Evolutionary conservation across 495 filamentous ascomycete species (phyloP), one percentile per base, ranked within the genome.

Genomic region (Collariella sp.): DNA sequence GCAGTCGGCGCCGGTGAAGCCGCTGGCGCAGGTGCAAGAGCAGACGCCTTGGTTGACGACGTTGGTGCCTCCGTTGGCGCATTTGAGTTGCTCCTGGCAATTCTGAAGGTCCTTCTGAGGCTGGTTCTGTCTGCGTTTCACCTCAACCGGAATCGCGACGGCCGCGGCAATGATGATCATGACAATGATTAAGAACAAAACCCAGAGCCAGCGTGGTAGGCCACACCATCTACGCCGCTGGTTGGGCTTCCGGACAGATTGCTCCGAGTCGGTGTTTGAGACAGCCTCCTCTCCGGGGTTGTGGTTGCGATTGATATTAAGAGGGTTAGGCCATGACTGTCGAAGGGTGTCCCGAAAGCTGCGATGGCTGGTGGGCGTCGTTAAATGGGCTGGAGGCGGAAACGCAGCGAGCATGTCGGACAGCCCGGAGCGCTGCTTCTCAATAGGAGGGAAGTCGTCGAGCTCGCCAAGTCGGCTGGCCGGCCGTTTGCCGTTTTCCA

Each of bases 341-440:
- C 65, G 65, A 13, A 68, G 57, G 47, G 70, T 74, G 19, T 72
- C 66, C 31, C 72, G 72, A 46, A 71, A 55, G 46, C 69, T 69
- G 50, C 62, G 77, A 18, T 80, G 81, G 6, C 77, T 83, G 7
- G 29, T 31, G 12, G 39, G 23, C 11, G 76, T 75, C 6, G 29
- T 36, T 16, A 56, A 18, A 1, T 82, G 74, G 5, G 79, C 82
- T 5, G 93, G 90, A 11, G 90, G 86, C 7, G 93, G 93, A 55
- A 98, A 98, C 13, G 89, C 87, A 12, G 87, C 86, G 6, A 98
- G 76, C 65, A 96, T 96, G 62, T 95, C 90, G 15, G 88, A 91
- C 40, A 98, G 75, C 5, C 75, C 74, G 15, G 59, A 90, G 79
- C 69, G 77, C 56, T 70, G 75, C 61, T 72, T 79, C 56, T 70